Base-by-base conservation (phyloP, 2,329 filamentous ascomycete species). In the Fusarium cyanostomum region DNA sequence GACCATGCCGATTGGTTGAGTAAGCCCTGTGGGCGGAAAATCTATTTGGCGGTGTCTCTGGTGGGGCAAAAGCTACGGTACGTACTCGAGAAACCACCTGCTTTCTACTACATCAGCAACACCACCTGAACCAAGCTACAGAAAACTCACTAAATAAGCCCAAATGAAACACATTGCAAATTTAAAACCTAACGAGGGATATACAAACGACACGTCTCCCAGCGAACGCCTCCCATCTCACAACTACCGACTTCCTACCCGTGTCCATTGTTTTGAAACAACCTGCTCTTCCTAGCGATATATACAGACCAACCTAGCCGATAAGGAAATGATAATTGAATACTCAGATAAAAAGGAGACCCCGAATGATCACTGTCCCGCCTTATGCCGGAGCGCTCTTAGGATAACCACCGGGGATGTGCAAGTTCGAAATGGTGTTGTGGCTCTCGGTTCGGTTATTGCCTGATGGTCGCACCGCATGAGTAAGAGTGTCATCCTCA, bases 391-490 rank as follows among this genome's bases (percentile, higher is more conserved):
- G 68, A 61, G 78, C 66, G 51, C 60, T 72, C 62, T 75, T 80
- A 8, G 87, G 87, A 71, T 83, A 92, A 66, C 89, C 82, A 10
- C 90, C 90, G 4, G 90, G 90, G 15, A 92, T 84, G 70, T 90
- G 88, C 46, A 92, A 75, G 70, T 89, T 84, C 52, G 86, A 87
- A 39, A 91, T 85, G 26, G 83, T 85, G 11, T 82, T 80, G 7
- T 81, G 78, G 64, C 83, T 81, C 42, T 80, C 77, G 12, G 74
- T 77, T 44, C 80, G 44, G 48, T 64, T 67, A 44, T 68, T 59
- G 8, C 69, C 66, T 1, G 67, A 64, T 4, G 74, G 73, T 31
- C 76, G 71, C 10, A 64, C 54, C 12, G 65, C 50, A 6, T 21
- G 21, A 8, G 35, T 42, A 15, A 41, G 24, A 38, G 38, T 69